Evolutionary conservation across 2,329 filamentous ascomycete species (phyloP).

Genomic region (Lachnellula willkommii): DNA sequence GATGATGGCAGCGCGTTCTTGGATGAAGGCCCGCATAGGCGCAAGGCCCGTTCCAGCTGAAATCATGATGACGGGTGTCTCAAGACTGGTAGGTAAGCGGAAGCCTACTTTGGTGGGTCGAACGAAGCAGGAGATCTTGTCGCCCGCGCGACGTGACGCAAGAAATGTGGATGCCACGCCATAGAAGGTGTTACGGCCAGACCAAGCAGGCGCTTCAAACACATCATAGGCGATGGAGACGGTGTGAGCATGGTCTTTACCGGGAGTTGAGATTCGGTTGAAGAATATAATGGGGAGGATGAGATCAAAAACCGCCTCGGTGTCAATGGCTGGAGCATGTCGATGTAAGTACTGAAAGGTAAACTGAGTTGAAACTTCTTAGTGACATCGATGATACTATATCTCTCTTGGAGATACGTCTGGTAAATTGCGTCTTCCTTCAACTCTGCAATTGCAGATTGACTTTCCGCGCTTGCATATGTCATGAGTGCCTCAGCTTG

Average conservation of each 20-base stretch:
- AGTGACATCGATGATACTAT: not conserved
- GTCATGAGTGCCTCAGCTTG: not conserved
- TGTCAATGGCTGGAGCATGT: not conserved
- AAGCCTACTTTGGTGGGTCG: conserved; percentile 33
- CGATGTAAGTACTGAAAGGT: conserved; percentile 1
- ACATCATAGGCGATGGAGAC: not conserved
- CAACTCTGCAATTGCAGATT: not conserved
- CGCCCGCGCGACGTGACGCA: conserved; percentile 27
- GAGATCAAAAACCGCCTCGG: conserved; percentile 1
- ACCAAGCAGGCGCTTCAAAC: not conserved
- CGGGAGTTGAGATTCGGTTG: not conserved
- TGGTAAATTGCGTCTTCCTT: not conserved
- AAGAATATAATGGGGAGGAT: not conserved
- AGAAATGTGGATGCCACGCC: conserved; percentile 59
- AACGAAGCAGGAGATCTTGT: conserved; percentile 51
- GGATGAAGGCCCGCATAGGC: conserved; percentile 42
- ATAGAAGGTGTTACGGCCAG: not conserved
- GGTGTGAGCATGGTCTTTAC: not conserved
- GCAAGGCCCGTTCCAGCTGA: conserved; percentile 37
- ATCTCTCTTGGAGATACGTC: not conserved
- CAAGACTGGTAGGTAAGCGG: conserved; percentile 23
- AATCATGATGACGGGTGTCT: conserved; percentile 31
- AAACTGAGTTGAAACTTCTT: not conserved
- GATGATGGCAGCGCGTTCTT: conserved; percentile 35
- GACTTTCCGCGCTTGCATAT: not conserved